Evolutionary conservation across 352 stramenopile species (phyloP), one percentile per base, ranked within the genome.

Genomic region (Phytophthora idaei): DNA sequence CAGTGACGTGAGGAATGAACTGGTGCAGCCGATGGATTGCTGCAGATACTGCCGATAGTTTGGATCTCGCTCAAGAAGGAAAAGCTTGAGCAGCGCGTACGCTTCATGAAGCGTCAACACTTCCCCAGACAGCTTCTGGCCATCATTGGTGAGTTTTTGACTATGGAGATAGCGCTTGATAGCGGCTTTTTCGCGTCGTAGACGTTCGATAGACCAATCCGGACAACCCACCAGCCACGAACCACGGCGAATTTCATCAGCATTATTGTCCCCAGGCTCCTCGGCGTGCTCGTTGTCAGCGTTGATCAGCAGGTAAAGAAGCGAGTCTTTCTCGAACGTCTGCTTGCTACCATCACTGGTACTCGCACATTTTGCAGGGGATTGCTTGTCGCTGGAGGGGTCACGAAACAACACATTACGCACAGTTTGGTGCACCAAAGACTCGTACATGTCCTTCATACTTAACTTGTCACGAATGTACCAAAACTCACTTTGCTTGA

Each of bases 31-130:
- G 25, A 36, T 59, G 12, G 56, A 62, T 42, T 61, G 41, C 29
- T 67, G 28, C 29, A 67, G 12, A 31, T 27, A 34, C 8, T 67
- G 45, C 2, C 50, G 67, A 31, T 76, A 78, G 5, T 57, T 27
- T 8, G 42, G 29, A 44, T 76, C 59, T 9, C 67, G 58, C 37
- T 88, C 76, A 0, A 74, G 48, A 6, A 85, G 51, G 46, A 90
- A 88, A 17, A 92, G 66, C 46, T 87, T 85, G 34, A 90, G 56
- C 45, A 92, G 62, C n/a, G 81, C 78, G 10, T 85, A 89, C 28
- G 63, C 77, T 46, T 87, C 80, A 25, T 72, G 66, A 5, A 72
- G 14, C 15, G 44, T 31, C 25, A 59, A 62, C 34, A 58, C 25
- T 15, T 59, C 44, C 28, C 29, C 27, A 14, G 11, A 57, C 12